Conservation (phyloP, 495 filamentous ascomycete species). For the Rhypophila decipiens region DNA sequence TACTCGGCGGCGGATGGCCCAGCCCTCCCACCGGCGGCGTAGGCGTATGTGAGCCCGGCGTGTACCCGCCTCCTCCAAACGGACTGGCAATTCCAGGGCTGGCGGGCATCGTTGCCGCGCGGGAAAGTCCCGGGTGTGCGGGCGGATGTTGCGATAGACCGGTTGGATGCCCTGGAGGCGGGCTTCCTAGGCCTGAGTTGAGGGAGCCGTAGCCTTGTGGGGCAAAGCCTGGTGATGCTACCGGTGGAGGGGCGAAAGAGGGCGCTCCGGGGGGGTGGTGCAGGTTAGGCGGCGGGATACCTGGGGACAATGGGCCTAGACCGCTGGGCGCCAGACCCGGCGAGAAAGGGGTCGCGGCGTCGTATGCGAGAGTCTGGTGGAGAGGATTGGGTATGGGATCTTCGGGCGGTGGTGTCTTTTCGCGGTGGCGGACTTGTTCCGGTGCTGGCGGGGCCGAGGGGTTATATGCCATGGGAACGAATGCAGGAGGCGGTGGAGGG, state of each 20-base stretch:
- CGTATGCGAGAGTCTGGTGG: slow-evolving; percentile 58
- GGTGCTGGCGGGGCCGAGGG: slow-evolving; percentile 82
- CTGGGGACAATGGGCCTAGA: slow-evolving; percentile 27
- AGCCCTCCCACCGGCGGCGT: slow-evolving; percentile 14
- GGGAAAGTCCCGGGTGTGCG: slow-evolving; percentile 31
- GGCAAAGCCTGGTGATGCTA: slow-evolving; percentile 35
- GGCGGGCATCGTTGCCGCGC: slow-evolving; percentile 36
- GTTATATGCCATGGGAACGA: slow-evolving; percentile 81
- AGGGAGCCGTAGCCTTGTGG: slow-evolving; percentile 33
- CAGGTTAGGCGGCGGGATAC: slow-evolving; percentile 27
- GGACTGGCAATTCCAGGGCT: slow-evolving; percentile 27
- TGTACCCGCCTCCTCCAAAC: slow-evolving; percentile 21
- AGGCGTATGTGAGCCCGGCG: slow-evolving; percentile 29
- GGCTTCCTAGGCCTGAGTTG: slow-evolving; percentile 15
- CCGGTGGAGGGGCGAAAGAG: slow-evolving; percentile 30
- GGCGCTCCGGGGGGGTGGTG: slow-evolving; percentile 31
- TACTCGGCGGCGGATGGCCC: slow-evolving; percentile 19
- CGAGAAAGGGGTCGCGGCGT: slow-evolving; percentile 47
- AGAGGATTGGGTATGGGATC: slow-evolving; percentile 66
- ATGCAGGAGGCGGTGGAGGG: slow-evolving; percentile 44
- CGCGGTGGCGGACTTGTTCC: slow-evolving; percentile 73
- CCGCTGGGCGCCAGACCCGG: slow-evolving; percentile 35
- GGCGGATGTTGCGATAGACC: slow-evolving; percentile 24
- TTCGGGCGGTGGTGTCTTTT: slow-evolving; percentile 83
- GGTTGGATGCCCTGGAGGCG: too few relatives aligned